phyloP scores from a whole-genome alignment of 352 stramenopile species.

The Globisporangium nunn region DNA sequence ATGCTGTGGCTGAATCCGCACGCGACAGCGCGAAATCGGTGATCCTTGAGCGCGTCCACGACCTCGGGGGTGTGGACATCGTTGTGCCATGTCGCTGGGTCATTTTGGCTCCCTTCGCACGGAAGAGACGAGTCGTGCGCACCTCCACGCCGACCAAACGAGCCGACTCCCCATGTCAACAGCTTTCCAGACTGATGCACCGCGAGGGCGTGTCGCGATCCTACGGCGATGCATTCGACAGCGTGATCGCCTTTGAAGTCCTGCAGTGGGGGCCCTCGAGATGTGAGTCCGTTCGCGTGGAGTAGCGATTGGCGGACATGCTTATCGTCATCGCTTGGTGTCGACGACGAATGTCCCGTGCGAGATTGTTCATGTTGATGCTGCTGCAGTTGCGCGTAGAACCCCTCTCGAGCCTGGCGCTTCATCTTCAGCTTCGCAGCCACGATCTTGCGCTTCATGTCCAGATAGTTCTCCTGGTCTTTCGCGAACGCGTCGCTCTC shows the following conservation, averaged over 20 bases:
- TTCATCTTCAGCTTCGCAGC: constrained; percentile 47
- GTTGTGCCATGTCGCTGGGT: constrained; percentile 42
- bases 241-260: constrained; percentile 50
- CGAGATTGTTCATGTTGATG: not conserved
- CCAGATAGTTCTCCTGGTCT: constrained; percentile 37
- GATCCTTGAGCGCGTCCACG: constrained; percentile 26
- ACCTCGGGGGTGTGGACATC: constrained; percentile 41
- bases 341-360: not conserved
- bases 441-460: constrained; percentile 53
- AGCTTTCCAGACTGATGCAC: constrained; percentile 61
- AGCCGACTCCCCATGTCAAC: constrained; percentile 63
- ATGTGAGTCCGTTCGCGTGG: constrained; percentile 47
- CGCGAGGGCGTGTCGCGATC: constrained; percentile 58
- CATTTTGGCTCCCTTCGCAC: constrained; percentile 12
- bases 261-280: constrained; percentile 28
- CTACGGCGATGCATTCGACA: constrained; percentile 47
- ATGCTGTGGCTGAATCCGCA: constrained; percentile 70
- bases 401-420: constrained; percentile 48
- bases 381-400: not conserved
- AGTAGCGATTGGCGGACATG: constrained; percentile 9
- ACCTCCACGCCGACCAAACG: constrained; percentile 55
- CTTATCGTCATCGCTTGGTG: constrained; percentile 1
- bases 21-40: constrained; percentile 49
- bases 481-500: constrained; percentile 31
- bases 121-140: constrained; percentile 6